phyloP scores from a whole-genome alignment of 495 filamentous ascomycete species.

The Neurospora sp. region DNA sequence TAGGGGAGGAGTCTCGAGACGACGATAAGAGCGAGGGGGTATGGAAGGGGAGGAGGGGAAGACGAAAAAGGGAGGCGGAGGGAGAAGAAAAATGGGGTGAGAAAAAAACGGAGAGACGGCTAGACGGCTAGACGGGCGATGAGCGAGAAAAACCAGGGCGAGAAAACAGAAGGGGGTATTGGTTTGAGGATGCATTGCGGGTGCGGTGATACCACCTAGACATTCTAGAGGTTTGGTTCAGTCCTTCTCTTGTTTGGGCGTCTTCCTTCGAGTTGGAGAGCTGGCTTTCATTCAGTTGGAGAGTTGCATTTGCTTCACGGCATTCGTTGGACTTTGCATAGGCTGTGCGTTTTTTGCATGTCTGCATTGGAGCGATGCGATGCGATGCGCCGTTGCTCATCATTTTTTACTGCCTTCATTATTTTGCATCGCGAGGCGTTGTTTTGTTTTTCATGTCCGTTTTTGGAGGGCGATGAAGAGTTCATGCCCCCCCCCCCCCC shows the following conservation, averaged over 20 bases:
- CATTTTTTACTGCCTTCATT: neutral
- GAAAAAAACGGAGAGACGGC: neutral
- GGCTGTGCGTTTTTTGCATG: neutral
- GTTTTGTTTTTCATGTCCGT: neutral
- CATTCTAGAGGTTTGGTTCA: neutral
- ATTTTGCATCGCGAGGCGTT: conserved; percentile 2
- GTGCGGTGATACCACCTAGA: neutral
- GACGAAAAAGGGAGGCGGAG: neutral
- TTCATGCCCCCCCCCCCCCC: too few relatives aligned
- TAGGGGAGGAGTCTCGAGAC: neutral
- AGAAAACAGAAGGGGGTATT: too few relatives aligned
- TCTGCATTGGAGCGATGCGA: neutral
- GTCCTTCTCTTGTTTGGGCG: too few relatives aligned
- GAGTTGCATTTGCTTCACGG: neutral
- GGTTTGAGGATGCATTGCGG: neutral
- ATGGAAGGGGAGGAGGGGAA: neutral
- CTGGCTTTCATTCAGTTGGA: too few relatives aligned
- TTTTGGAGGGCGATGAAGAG: neutral
- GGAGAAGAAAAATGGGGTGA: neutral
- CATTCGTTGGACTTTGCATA: neutral
- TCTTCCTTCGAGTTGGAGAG: too few relatives aligned
- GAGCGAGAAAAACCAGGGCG: too few relatives aligned
- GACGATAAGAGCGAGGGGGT: too few relatives aligned
- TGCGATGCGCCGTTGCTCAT: too few relatives aligned
- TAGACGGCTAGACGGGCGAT: too few relatives aligned